Conservation (phyloP, 768 basidiomycete species). For the Trametes cinnabarina region DNA sequence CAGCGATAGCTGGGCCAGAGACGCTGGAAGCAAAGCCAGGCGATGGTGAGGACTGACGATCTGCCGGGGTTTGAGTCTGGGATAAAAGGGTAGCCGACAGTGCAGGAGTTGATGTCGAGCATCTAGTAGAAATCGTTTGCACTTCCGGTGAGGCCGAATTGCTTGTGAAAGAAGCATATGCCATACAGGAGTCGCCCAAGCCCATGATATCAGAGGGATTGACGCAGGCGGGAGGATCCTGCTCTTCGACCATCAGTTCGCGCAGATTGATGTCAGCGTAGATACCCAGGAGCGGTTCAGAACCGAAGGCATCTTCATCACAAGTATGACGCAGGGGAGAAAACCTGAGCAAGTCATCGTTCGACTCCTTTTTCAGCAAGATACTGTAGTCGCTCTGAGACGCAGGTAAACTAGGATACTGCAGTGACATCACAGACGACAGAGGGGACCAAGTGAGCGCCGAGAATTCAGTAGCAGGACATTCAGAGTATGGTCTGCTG, state of each 20-base stretch:
- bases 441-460: neutral
- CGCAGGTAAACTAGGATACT: neutral
- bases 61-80: neutral
- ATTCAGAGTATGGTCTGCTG: constrained; percentile 20
- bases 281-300: constrained; percentile 23
- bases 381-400: neutral
- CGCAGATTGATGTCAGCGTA: constrained; percentile 38
- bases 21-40: neutral
- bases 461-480: constrained; percentile 18
- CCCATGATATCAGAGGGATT: constrained; percentile 41
- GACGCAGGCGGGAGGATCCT: constrained; percentile 29
- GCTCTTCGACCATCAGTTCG: constrained; percentile 21
- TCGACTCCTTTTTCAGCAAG: neutral
- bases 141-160: neutral
- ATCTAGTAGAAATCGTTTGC: neutral
- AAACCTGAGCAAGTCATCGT: constrained; percentile 3
- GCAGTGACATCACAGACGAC: neutral
- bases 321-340: neutral
- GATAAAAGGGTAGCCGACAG: neutral
- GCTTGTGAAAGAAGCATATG: neutral
- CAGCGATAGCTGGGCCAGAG: neutral
- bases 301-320: neutral
- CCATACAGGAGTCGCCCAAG: constrained; percentile 17
- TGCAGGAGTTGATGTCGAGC: neutral
- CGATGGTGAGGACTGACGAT: neutral